These are phyloP conservation scores for Syncephalastrum racemosum DNA, from an alignment of 371 early-diverging fungal species.

Conservation along the genomic window DNA sequence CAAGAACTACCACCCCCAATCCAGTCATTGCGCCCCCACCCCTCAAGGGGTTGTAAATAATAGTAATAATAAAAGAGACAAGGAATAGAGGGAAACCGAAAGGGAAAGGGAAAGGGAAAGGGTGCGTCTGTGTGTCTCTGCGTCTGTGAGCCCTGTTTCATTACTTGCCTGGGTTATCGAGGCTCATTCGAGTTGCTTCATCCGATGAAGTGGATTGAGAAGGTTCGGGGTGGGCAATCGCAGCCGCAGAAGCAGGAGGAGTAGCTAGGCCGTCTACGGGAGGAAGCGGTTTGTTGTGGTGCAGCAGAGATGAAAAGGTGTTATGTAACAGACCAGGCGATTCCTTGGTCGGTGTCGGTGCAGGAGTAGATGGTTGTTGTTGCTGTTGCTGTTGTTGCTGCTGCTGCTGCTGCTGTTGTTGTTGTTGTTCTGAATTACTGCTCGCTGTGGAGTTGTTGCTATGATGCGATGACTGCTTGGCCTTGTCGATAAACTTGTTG, in stretches of 20 bases:
- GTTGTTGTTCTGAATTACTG: constrained; percentile 7
- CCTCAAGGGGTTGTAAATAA: not conserved
- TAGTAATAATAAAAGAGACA: too few relatives aligned
- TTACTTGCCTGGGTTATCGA: constrained; percentile 18
- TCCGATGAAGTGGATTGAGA: constrained; percentile 13
- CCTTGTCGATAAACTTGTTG: constrained; percentile 28
- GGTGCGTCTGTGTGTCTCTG: too few relatives aligned
- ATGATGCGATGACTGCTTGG: constrained; percentile 11
- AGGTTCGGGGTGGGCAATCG: constrained; percentile 12
- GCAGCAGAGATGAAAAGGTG: constrained; percentile 3
- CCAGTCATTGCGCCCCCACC: not conserved
- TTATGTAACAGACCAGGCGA: constrained; percentile 11
- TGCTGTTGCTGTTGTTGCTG: constrained; percentile 6
- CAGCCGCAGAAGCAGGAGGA: constrained; percentile 6
- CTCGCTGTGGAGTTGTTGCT: constrained; percentile 6
- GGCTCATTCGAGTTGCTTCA: constrained; percentile 26
- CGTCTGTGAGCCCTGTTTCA: not conserved
- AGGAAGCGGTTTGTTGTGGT: constrained; percentile 6
- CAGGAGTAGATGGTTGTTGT: constrained; percentile 14
- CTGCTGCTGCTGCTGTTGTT: constrained; percentile 10
- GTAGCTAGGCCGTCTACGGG: constrained; percentile 8
- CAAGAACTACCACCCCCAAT: too few relatives aligned
- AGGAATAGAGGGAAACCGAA: too few relatives aligned
- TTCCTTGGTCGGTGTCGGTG: constrained; percentile 16
- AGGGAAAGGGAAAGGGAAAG: too few relatives aligned